Base-by-base conservation (phyloP, 192 early-diverging fungal species). In the Mortierella alpina region DNA sequence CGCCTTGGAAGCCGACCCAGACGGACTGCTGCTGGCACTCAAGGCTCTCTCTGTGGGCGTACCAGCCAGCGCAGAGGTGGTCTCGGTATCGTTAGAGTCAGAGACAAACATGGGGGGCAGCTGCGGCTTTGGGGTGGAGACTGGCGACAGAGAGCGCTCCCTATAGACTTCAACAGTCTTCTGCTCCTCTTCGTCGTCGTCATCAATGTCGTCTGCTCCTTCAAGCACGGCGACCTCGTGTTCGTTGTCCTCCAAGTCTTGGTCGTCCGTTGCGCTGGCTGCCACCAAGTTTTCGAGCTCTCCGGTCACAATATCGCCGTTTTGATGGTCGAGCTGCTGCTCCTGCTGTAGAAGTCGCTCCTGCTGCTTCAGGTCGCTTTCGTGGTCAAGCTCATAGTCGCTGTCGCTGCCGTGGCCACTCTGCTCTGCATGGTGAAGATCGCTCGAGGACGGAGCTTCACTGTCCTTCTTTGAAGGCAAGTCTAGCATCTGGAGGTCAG, bases 201-300 rank as follows among this genome's bases (percentile, higher is more conserved):
- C 59, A 14, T 75, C 65, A 20, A 66, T 64, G 17, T 64, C 75
- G 7, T 70, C 63, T 6, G 49, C 55, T n/a, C 59, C 75, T 12
- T 80, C 76, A 9, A 76, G 66, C 9, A 64, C 74, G 13, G 48
- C 58, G 10, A 63, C 65, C 9, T 70, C 68, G 31, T 40, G 56
- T 22, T 40, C 56, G 17, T 46, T 57, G 12, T 50, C 62, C 7
- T 66, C 59, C 23, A 31, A 52, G 8, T 79, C 75, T 44, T 59
- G 63, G 22, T 72, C 63, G 51, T 72, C 76, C 0, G 70, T 80
- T 13, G 70, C 54, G 44, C 76, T 80, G 8, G 48, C 50, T 11
- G 69, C 45, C 18, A 80, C 64, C 7, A 80, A 65, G 49, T 72
- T 68, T 50, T 72, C 76, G 10, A 80, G 66, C 51, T 80, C 76